Evolutionary conservation across 2,329 filamentous ascomycete species (phyloP).

Genomic region (Paecilomyces sp.): DNA sequence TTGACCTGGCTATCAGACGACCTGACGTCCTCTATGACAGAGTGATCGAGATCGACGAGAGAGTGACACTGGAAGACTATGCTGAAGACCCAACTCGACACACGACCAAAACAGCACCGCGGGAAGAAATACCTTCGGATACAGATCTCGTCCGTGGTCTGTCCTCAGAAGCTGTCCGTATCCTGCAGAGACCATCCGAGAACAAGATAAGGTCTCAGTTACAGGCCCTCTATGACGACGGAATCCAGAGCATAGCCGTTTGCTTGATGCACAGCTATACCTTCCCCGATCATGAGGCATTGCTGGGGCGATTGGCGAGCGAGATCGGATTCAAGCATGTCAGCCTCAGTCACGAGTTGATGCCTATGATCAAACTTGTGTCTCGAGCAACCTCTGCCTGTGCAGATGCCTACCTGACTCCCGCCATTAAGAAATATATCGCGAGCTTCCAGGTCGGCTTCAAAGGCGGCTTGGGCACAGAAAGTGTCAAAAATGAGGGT

Average conservation of each 20-base stretch:
- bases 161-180: constrained; percentile 67
- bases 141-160: constrained; percentile 61
- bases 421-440: constrained; percentile 71
- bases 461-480: constrained; percentile 67
- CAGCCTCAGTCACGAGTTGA: constrained; percentile 70
- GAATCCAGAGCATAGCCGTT: constrained; percentile 76
- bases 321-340: constrained; percentile 81
- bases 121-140: constrained; percentile 34
- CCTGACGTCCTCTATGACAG: constrained; percentile 79
- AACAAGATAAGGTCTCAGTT: constrained; percentile 52
- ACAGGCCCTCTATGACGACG: constrained; percentile 59
- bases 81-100: constrained; percentile 72
- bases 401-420: constrained; percentile 73
- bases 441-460: constrained; percentile 74
- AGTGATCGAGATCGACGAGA: constrained; percentile 84
- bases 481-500: constrained; percentile 61
- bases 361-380: constrained; percentile 84
- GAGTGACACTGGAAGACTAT: constrained; percentile 86
- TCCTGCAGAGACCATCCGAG: constrained; percentile 54
- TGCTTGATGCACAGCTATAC: constrained; percentile 91
- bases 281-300: constrained; percentile 75
- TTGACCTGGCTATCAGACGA: constrained; percentile 79
- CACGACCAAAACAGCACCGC: constrained; percentile 39
- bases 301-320: constrained; percentile 67
- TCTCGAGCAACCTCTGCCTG: constrained; percentile 69